Percentiles rank a stretch among this genome's conserved stretches.
Evolutionary conservation across 495 filamentous ascomycete species (phyloP).

Genomic region (Hypoxylon perforatum): DNA sequence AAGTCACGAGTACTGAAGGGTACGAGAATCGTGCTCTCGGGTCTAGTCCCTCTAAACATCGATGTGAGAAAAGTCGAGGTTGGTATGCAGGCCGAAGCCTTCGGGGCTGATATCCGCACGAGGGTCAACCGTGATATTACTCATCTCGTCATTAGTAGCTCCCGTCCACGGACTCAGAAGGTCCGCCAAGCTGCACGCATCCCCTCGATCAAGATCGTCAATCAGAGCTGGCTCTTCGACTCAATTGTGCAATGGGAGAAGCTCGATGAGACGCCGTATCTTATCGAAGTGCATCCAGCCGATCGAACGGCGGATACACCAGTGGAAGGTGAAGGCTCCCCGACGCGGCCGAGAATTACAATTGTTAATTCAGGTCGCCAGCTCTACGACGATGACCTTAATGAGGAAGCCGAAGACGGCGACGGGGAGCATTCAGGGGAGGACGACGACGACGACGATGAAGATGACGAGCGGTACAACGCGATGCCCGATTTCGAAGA

Average conservation of each 20-base stretch:
- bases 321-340: conserved; percentile 46
- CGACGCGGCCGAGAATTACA: conserved; percentile 52
- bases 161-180: conserved; percentile 85
- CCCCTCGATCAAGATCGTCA: conserved; percentile 84
- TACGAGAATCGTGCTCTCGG: conserved; percentile 83
- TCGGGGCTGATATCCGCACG: conserved; percentile 79
- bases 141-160: conserved; percentile 63
- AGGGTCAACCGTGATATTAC: conserved; percentile 58
- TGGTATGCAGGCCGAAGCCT: conserved; percentile 82
- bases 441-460: conserved; percentile 59
- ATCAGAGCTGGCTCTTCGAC: conserved; percentile 86
- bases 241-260: conserved; percentile 81
- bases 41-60: conserved; percentile 83
- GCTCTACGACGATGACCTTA: conserved; percentile 29
- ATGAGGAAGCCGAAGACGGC: conserved; percentile 47
- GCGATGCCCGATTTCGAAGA: conserved; percentile 59
- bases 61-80: conserved; percentile 81
- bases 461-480: conserved; percentile 55
- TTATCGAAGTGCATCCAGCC: conserved; percentile 71
- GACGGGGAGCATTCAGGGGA: conserved; percentile 51
- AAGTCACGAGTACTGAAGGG: conserved; percentile 77
- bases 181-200: conserved; percentile 80
- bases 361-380: conserved; percentile 50
- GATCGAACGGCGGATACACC: conserved; percentile 58
- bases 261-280: conserved; percentile 78